These are phyloP conservation scores for Mycosphaerella sp. DNA, from an alignment of 2,329 filamentous ascomycete genomes.

Conservation along the genomic window DNA sequence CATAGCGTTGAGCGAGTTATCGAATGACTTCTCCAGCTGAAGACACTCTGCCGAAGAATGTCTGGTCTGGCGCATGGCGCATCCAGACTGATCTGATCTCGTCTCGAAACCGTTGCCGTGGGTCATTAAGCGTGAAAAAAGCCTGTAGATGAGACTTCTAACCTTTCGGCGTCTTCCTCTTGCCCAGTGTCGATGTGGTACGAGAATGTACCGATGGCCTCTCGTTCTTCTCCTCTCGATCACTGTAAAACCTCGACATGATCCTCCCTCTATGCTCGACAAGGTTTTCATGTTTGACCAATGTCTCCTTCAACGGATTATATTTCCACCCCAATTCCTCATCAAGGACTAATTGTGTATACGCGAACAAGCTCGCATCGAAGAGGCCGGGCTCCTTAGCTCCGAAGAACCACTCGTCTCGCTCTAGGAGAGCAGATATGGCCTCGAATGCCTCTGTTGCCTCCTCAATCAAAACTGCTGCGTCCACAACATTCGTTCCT, in stretches of 20 bases:
- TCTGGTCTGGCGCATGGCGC: too few species aligned
- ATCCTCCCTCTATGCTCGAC: conserved; percentile 59
- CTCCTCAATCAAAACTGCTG: conserved; percentile 53
- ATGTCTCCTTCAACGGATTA: conserved; percentile 50
- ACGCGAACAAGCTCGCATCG: conserved; percentile 85
- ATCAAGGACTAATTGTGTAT: conserved; percentile 73
- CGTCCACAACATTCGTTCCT: conserved; percentile 28
- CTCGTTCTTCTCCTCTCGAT: background rate
- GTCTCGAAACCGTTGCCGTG: too few species aligned
- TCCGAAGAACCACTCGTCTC: conserved; percentile 57
- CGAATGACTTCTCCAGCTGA: too few species aligned
- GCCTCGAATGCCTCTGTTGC: conserved; percentile 59
- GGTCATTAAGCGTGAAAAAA: too few species aligned
- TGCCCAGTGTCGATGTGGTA: conserved; percentile 4
- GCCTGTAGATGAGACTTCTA: too few species aligned
- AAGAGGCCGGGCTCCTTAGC: conserved; percentile 60
- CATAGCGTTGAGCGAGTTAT: too few species aligned
- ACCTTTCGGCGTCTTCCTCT: conserved; percentile 7
- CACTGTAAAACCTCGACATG: conserved; percentile 25
- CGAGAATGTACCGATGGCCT: background rate
- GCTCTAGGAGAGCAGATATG: conserved; percentile 53
- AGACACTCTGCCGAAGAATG: too few species aligned
- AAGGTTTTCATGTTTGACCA: conserved; percentile 57
- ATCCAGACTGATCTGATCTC: too few species aligned
- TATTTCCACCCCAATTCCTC: conserved; percentile 59